These are phyloP conservation scores for Lyophyllum atratum DNA, from an alignment of 768 basidiomycete species.

Conservation along the genomic window DNA sequence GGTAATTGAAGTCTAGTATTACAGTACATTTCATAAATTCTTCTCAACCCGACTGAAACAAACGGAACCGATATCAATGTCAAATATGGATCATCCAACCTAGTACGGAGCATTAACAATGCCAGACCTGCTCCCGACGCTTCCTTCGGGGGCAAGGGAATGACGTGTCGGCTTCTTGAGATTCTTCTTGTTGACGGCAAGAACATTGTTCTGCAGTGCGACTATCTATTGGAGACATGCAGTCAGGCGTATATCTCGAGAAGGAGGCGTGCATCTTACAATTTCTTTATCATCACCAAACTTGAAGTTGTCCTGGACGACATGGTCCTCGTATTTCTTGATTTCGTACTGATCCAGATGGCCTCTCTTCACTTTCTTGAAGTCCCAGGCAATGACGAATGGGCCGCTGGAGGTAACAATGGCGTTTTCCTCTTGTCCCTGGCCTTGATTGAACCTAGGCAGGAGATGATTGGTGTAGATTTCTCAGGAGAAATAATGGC, in stretches of 20 bases:
- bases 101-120: constrained; percentile 74
- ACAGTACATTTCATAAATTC: constrained; percentile 14
- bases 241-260: constrained; percentile 1
- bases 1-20: constrained; percentile 13
- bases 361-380: constrained; percentile 92
- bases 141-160: constrained; percentile 55
- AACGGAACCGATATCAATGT: constrained; percentile 4
- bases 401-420: constrained; percentile 94
- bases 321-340: constrained; percentile 91
- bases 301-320: constrained; percentile 97
- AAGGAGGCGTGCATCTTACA: constrained; percentile 29
- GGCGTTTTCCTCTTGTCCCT: constrained; percentile 87
- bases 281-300: constrained; percentile 98
- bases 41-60: not conserved
- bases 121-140: constrained; percentile 51
- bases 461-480: not conserved
- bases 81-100: constrained; percentile 2
- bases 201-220: constrained; percentile 90
- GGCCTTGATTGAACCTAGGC: constrained; percentile 87
- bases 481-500: constrained; percentile 11
- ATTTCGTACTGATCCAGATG: constrained; percentile 91
- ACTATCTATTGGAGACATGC: constrained; percentile 67
- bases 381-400: constrained; percentile 97
- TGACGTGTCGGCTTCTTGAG: constrained; percentile 80
- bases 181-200: constrained; percentile 92